These are phyloP conservation scores for Cladophialophora psammophila DNA, from an alignment of 2,329 filamentous ascomycete genomes.

Conservation along the genomic window DNA sequence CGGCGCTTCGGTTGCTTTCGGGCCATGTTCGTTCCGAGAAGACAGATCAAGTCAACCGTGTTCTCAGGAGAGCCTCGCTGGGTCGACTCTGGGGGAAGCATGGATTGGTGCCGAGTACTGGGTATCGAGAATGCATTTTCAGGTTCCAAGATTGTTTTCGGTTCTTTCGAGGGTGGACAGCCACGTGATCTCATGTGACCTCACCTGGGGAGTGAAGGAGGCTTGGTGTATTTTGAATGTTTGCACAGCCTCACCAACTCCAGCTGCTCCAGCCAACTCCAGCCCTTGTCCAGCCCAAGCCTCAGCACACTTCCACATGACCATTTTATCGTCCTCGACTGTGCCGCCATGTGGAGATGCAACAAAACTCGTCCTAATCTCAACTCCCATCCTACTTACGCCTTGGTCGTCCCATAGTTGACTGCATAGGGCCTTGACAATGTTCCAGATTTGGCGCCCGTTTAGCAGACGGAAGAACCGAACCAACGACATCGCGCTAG, in stretches of 20 bases:
- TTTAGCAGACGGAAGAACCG: neutral
- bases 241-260: neutral
- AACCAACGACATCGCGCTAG: too few species aligned
- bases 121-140: too few species aligned
- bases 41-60: neutral
- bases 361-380: neutral
- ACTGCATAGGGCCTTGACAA: neutral
- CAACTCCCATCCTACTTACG: neutral
- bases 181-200: neutral
- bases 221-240: neutral
- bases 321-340: neutral
- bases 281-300: neutral
- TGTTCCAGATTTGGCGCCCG: neutral
- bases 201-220: neutral
- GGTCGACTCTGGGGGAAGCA: too few species aligned
- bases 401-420: neutral
- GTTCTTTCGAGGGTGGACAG: neutral
- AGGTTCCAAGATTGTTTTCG: neutral
- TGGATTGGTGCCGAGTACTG: too few species aligned
- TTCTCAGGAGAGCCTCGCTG: too few species aligned
- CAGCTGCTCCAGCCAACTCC: neutral
- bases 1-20: neutral
- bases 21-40: neutral
- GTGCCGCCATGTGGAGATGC: neutral
- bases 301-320: neutral